Evolutionary conservation across 2,329 filamentous ascomycete species (phyloP).

Genomic region (Cladosporium sp.): DNA sequence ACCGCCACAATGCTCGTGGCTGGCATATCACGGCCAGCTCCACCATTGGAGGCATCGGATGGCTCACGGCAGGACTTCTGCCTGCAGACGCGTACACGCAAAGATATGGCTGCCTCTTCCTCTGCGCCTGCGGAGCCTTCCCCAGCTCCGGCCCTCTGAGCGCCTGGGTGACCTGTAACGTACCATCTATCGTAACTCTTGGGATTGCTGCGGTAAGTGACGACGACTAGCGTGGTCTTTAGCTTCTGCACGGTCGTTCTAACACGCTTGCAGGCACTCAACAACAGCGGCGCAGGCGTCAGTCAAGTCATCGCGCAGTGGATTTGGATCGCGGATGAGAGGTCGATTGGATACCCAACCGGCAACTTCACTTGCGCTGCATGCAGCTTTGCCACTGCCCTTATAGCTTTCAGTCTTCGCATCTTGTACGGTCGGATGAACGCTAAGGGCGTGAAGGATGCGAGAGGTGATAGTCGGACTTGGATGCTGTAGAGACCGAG

Average conservation of each 20-base stretch:
- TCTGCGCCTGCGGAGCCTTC: slow-evolving; percentile 36
- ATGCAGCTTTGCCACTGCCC: slow-evolving; percentile 33
- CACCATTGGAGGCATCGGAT: slow-evolving; percentile 22
- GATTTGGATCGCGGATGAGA: slow-evolving; percentile 36
- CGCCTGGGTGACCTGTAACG: slow-evolving; percentile 39
- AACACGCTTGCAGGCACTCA: slow-evolving; percentile 23
- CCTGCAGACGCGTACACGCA: slow-evolving; percentile 24
- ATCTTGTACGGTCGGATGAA: slow-evolving; percentile 31
- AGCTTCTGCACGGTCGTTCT: too few species aligned
- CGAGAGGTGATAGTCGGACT: slow-evolving; percentile 22
- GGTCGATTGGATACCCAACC: slow-evolving; percentile 33
- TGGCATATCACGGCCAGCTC: slow-evolving; percentile 23
- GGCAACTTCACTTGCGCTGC: slow-evolving; percentile 39
- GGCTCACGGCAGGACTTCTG: slow-evolving; percentile 23
- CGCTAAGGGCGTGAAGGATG: slow-evolving; percentile 18
- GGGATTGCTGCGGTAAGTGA: slow-evolving; percentile 31
- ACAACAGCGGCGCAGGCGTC: slow-evolving; percentile 36
- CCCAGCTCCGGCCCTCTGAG: slow-evolving; percentile 35
- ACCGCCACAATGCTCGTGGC: slow-evolving; percentile 22
- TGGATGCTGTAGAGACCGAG: slow-evolving; percentile 20
- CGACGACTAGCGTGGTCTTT: too few species aligned
- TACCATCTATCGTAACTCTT: slow-evolving; percentile 35
- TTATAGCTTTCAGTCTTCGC: slow-evolving; percentile 24
- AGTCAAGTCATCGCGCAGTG: slow-evolving; percentile 39
- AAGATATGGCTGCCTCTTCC: slow-evolving; percentile 36